Percentiles rank a stretch among this genome's conserved stretches.
Conservation (phyloP, 768 basidiomycete species). For the Melanogaster broomeanus region DNA sequence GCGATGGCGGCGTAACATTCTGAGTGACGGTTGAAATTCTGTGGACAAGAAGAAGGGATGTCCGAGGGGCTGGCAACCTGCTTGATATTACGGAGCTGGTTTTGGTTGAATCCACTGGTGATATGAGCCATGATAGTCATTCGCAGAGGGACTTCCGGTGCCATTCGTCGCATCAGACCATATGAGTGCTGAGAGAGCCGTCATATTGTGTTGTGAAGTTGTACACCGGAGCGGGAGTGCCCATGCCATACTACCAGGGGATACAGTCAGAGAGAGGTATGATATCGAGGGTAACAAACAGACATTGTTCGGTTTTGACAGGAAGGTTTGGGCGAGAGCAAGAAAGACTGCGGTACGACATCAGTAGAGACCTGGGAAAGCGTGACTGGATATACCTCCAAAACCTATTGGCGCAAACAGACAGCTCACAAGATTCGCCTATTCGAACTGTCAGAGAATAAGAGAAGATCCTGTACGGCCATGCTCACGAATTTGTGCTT, state of each 20-base stretch:
- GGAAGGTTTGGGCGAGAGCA: constrained; percentile 61
- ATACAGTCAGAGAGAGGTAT: background rate
- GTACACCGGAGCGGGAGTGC: constrained; percentile 51
- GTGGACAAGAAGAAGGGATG: constrained; percentile 61
- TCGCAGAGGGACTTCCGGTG: constrained; percentile 52
- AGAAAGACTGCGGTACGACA: constrained; percentile 46
- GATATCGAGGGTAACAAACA: constrained; percentile 15
- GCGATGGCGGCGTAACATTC: constrained; percentile 69
- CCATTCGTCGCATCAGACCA: constrained; percentile 74
- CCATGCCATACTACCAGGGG: constrained; percentile 58
- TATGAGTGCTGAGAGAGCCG: constrained; percentile 49
- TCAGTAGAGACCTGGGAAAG: background rate
- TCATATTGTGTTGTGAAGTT: constrained; percentile 52
- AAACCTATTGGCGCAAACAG: constrained; percentile 62
- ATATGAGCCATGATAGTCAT: constrained; percentile 62
- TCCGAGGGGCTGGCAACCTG: constrained; percentile 48
- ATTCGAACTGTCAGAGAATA: constrained; percentile 1
- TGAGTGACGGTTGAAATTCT: constrained; percentile 72
- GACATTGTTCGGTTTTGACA: constrained; percentile 60
- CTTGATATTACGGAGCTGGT: constrained; percentile 50
- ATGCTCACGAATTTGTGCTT: constrained; percentile 63
- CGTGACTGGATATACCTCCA: constrained; percentile 35
- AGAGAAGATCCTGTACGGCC: background rate
- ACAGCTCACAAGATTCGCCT: constrained; percentile 64
- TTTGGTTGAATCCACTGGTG: constrained; percentile 48